phyloP scores from a whole-genome alignment of 2,329 filamentous ascomycete genomes.

The Trematosphaeria pertusa region DNA sequence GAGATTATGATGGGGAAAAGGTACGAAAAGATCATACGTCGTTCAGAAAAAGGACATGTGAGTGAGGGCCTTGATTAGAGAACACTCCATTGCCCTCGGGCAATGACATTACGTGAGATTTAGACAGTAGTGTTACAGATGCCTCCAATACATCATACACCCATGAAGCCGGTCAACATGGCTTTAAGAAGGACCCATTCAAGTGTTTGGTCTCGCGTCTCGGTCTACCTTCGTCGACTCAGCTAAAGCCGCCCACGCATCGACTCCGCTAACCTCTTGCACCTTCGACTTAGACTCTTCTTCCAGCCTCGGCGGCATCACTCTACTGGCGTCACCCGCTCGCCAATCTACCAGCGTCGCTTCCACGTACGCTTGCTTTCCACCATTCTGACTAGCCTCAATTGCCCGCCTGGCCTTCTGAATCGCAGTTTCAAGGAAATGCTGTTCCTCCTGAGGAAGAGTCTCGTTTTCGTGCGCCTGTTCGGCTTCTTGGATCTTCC shows the following conservation, averaged over 20 bases:
- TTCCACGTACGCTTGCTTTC: conserved; percentile 25
- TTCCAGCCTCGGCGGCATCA: too few species aligned
- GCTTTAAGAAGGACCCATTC: too few species aligned
- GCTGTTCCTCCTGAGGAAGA: conserved; percentile 19
- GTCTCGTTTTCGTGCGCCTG: conserved; percentile 23
- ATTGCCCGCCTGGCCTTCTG: conserved; percentile 29
- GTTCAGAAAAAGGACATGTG: too few species aligned
- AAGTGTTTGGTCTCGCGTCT: not conserved
- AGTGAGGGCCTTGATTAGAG: too few species aligned
- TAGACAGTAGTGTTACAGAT: conserved; percentile 10
- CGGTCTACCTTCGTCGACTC: not conserved
- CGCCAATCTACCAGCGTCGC: conserved; percentile 19
- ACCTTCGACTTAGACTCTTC: not conserved
- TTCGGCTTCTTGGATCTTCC: conserved; percentile 26
- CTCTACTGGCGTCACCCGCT: too few species aligned
- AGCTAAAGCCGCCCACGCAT: conserved; percentile 2
- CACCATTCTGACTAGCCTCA: conserved; percentile 24
- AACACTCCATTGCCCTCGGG: too few species aligned
- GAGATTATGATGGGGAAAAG: too few species aligned
- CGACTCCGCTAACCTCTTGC: not conserved
- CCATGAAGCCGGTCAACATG: too few species aligned
- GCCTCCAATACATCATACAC: not conserved
- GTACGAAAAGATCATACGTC: too few species aligned
- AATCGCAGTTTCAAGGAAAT: conserved; percentile 24
- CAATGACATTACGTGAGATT: conserved; percentile 6